These are phyloP conservation scores for Leccinum pachyderme DNA, from an alignment of 1,284 basidiomycete genomes.

Conservation along the genomic window DNA sequence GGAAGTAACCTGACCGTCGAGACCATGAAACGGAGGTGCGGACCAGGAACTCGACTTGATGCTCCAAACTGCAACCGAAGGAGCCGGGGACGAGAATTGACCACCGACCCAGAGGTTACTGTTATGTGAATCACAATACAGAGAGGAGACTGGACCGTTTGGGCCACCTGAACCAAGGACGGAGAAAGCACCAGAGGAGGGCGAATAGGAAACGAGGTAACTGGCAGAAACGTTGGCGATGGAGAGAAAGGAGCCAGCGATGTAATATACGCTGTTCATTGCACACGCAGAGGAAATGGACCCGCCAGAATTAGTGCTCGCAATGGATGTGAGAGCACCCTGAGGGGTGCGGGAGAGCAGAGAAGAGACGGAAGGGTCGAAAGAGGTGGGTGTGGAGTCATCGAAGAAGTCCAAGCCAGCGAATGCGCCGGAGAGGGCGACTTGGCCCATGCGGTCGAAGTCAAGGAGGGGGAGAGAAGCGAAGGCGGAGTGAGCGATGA, in stretches of 20 bases:
- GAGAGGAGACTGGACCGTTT: slow-evolving; percentile 68
- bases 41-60: slow-evolving; percentile 65
- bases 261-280: slow-evolving; percentile 62
- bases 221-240: slow-evolving; percentile 53
- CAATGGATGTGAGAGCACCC: slow-evolving; percentile 63
- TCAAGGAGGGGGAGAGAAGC: slow-evolving; percentile 79
- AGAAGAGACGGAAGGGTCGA: slow-evolving; percentile 68
- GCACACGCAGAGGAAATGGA: slow-evolving; percentile 64
- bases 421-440: slow-evolving; percentile 85
- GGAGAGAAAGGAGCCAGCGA: slow-evolving; percentile 76
- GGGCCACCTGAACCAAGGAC: slow-evolving; percentile 60
- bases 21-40: slow-evolving; percentile 77
- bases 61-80: slow-evolving; percentile 82
- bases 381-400: slow-evolving; percentile 50
- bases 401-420: slow-evolving; percentile 78
- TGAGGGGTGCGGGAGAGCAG: slow-evolving; percentile 64
- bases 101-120: slow-evolving; percentile 86
- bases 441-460: slow-evolving; percentile 87
- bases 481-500: slow-evolving; percentile 38
- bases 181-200: slow-evolving; percentile 57
- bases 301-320: slow-evolving; percentile 70
- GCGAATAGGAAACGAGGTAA: slow-evolving; percentile 75
- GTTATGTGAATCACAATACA: slow-evolving; percentile 80
- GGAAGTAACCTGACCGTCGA: slow-evolving; percentile 69
- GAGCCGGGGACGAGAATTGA: slow-evolving; percentile 67